A percentile compares a stretch with the other conserved stretches of the same genome.
These are phyloP conservation scores for Lipomyces kockii DNA, from an alignment of 805 yeast genomes.

Conservation along the genomic window DNA sequence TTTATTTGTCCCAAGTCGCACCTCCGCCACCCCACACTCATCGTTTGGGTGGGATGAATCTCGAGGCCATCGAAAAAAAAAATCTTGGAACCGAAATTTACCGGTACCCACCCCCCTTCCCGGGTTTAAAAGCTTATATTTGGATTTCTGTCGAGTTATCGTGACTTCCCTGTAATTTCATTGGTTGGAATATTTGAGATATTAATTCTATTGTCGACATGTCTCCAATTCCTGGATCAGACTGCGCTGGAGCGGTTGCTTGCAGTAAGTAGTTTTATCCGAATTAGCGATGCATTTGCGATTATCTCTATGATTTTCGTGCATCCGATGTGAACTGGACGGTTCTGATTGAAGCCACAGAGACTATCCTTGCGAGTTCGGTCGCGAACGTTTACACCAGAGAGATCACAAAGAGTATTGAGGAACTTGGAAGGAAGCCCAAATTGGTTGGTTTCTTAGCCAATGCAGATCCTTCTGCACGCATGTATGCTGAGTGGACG, in stretches of 20 bases:
- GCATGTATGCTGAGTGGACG: constrained; percentile 95
- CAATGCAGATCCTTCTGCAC: constrained; percentile 92
- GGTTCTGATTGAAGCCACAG: not conserved
- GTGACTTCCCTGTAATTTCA: not conserved
- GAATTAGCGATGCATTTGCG: constrained; percentile 3
- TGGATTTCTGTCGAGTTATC: not conserved
- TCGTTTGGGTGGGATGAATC: not conserved
- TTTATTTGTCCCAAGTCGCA: not conserved
- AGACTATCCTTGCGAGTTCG: constrained; percentile 64
- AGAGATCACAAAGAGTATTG: constrained; percentile 68
- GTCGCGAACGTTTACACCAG: constrained; percentile 81
- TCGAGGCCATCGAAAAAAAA: not conserved
- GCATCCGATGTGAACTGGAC: not conserved
- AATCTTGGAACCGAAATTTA: not conserved
- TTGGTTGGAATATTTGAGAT: not conserved
- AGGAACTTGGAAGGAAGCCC: constrained; percentile 61
- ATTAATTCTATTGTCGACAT: not conserved
- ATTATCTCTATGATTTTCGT: not conserved
- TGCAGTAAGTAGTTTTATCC: not conserved
- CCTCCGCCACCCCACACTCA: not conserved
- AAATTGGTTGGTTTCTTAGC: constrained; percentile 89
- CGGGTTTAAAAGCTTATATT: not conserved
- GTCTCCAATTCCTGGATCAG: not conserved
- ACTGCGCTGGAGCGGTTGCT: not conserved
- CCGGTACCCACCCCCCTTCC: not conserved